These are phyloP conservation scores for Scleroderma citrinum DNA, from an alignment of 768 basidiomycete genomes.

Conservation along the genomic window DNA sequence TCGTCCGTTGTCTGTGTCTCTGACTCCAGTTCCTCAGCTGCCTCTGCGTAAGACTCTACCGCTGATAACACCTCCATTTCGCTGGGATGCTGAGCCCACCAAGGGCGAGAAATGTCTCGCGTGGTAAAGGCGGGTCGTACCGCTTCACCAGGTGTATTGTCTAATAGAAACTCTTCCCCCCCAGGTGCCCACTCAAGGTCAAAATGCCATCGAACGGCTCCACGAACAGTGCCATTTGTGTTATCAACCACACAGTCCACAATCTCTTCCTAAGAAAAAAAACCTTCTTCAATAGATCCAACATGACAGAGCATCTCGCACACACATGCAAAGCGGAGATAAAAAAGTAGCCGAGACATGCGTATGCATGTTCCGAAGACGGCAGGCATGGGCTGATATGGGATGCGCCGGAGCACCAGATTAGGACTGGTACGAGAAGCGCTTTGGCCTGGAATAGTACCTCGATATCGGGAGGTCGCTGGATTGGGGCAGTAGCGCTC, in stretches of 20 bases:
- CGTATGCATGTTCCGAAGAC: constrained; percentile 34
- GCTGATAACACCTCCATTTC: too few relatives aligned
- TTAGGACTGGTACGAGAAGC: constrained; percentile 33
- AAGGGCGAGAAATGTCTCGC: constrained; percentile 10
- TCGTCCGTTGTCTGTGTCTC: not conserved
- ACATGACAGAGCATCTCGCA: not conserved
- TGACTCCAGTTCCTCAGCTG: too few relatives aligned
- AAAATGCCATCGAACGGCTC: constrained; percentile 40
- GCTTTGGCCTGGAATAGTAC: constrained; percentile 37
- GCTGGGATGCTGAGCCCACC: constrained; percentile 20
- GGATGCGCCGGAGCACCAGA: constrained; percentile 34
- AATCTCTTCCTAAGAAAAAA: not conserved
- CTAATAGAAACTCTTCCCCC: constrained; percentile 37
- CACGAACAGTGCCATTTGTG: constrained; percentile 9
- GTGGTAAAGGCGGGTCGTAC: not conserved
- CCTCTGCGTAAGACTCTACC: too few relatives aligned
- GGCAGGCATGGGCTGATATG: constrained; percentile 22
- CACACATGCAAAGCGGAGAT: constrained; percentile 36
- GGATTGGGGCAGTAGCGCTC: not conserved
- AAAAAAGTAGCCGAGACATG: constrained; percentile 43
- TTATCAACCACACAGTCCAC: not conserved
- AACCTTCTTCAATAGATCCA: not conserved
- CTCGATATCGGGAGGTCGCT: constrained; percentile 36
- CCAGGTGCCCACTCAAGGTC: constrained; percentile 45
- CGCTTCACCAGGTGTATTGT: not conserved